Percentiles rank a stretch among this genome's conserved stretches.
These are phyloP conservation scores for Vigna hirtella DNA, from an alignment of 306 rosid genomes.

Conservation along the genomic window DNA sequence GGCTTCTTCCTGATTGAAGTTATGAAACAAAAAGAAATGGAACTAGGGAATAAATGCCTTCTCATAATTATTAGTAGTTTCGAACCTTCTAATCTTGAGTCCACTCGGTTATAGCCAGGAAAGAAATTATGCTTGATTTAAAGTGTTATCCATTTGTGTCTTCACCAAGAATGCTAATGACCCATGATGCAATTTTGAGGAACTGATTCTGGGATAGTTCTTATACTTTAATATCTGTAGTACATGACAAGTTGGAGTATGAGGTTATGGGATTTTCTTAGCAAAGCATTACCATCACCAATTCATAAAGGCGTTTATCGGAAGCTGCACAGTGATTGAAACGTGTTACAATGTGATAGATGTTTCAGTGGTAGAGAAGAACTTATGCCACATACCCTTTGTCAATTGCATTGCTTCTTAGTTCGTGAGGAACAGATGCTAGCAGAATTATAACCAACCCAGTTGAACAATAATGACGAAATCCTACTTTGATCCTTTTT, in stretches of 20 bases:
- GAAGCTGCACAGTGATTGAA: conserved; percentile 30
- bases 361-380: conserved; percentile 40
- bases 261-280: conserved; percentile 31
- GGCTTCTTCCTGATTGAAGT: conserved; percentile 28
- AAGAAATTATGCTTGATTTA: conserved; percentile 40
- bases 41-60: conserved; percentile 52
- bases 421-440: conserved; percentile 33
- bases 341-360: conserved; percentile 34
- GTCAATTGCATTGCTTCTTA: background rate
- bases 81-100: conserved; percentile 35
- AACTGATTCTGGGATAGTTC: conserved; percentile 54
- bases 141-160: conserved; percentile 46
- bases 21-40: conserved; percentile 30
- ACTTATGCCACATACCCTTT: conserved; percentile 35
- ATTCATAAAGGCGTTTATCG: conserved; percentile 16
- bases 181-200: conserved; percentile 34
- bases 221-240: conserved; percentile 14
- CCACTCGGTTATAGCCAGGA: conserved; percentile 40
- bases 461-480: conserved; percentile 43
- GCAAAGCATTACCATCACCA: conserved; percentile 19
- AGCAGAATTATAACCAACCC: conserved; percentile 29
- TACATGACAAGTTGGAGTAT: conserved; percentile 43
- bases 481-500: conserved; percentile 32
- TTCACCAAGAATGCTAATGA: conserved; percentile 47
- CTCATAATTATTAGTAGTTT: conserved; percentile 29